Base-by-base conservation (phyloP, 129 eudicot species). In the Saposhnikovia divaricata region DNA sequence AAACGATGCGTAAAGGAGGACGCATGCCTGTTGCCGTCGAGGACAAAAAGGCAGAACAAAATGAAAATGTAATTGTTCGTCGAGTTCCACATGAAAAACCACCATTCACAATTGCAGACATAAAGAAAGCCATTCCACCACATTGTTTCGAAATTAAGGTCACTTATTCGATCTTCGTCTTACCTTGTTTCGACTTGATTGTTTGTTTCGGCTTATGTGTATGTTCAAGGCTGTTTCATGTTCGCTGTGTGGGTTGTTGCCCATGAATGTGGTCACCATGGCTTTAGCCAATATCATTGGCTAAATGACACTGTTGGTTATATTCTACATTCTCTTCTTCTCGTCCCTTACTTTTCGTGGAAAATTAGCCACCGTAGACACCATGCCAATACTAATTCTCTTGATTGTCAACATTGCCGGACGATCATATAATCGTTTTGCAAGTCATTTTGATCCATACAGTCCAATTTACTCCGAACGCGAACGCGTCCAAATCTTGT, bases 251-350 rank as follows among this genome's bases (percentile, higher is more conserved):
- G 84, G 87, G 84, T 82, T 7, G 48, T 82, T 1, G 84, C 80
- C 27, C 87, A 84, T 70, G 87, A 84, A 59, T 76, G 78, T 5
- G 83, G 83, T 12, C 87, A 76, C 53, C 81, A 76, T 6, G 78
- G 75, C 79, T 77, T 84, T n/a, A 80, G 76, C 11, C 79, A 82
- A 28, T 72, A 72, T 23, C 37, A 31, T 3, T 77, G 81, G 84
- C 15, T 84, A 9, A 82, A 84, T 11, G 87, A 84, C 27, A 71
- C 75, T 1, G 73, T 84, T 57, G 87, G 87, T 28, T 80, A 69
- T 74, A 15, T 84, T 43, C 51, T 84, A 43, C 87, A 80, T 34
- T 80, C 47, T 9, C 47, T 44, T 44, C 47, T 44, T 8, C 47
- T 44, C 3, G 47, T 44, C 47, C 47, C 47, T 44, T 44, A 44